Evolutionary conservation across 257 asterid species (phyloP).

Genomic region (Solanum chmielewskii): DNA sequence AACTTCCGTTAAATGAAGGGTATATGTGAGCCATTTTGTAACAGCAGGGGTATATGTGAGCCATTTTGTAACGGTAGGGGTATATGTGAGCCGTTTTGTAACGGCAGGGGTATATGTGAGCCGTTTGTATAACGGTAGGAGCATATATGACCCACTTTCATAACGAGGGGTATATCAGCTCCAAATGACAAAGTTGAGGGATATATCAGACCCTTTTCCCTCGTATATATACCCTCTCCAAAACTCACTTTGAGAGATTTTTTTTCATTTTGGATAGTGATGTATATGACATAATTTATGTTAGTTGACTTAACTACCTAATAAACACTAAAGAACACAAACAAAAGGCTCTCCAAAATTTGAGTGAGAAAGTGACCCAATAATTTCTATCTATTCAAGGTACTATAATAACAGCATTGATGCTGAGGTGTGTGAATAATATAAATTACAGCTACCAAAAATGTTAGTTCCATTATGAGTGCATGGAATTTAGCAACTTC

Average conservation of each 20-base stretch:
- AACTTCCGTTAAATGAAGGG: too few species aligned
- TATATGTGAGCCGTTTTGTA: too few species aligned
- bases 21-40: too few species aligned
- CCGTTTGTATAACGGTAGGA: too few species aligned
- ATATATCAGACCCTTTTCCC: too few species aligned
- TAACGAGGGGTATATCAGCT: too few species aligned
- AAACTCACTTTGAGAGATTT: not conserved
- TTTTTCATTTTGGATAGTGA: too few species aligned
- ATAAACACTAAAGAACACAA: not conserved
- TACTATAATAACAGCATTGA: not conserved
- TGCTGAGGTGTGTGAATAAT: not conserved
- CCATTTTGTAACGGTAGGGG: too few species aligned
- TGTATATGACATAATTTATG: not conserved
- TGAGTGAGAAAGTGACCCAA: not conserved
- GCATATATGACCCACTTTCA: too few species aligned
- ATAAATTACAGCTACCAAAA: not conserved
- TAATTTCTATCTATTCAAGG: not conserved
- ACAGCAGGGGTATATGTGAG: too few species aligned
- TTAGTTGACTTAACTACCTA: not conserved
- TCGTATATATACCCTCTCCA: not conserved
- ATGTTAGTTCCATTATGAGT: constrained; percentile 18
- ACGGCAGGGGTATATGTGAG: too few species aligned
- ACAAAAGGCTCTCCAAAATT: not conserved
- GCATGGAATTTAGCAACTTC: constrained; percentile 68
- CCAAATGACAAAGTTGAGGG: too few species aligned